Conservation (phyloP, 768 basidiomycete species). For the Cystofilobasidium bisporidii region DNA sequence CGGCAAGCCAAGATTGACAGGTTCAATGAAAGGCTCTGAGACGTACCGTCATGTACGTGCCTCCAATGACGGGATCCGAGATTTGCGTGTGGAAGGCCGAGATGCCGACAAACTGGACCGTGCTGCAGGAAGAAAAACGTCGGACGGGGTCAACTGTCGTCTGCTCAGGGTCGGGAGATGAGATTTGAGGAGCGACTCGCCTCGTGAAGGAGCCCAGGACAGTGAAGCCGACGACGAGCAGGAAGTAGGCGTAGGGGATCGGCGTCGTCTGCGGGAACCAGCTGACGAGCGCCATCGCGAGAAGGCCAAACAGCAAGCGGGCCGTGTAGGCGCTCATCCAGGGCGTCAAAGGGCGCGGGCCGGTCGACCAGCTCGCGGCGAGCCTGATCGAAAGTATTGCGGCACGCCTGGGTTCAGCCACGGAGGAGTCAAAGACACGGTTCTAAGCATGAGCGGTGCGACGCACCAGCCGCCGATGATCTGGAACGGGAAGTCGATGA, state of each 20-base stretch:
- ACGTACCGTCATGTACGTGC: constrained; percentile 96
- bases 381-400: constrained; percentile 43
- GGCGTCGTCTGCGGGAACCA: constrained; percentile 56
- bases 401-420: constrained; percentile 69
- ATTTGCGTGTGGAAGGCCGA: constrained; percentile 97
- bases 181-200: constrained; percentile 45
- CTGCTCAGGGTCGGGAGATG: background rate
- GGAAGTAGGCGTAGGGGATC: constrained; percentile 55
- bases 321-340: constrained; percentile 92
- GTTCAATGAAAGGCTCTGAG: background rate
- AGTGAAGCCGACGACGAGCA: constrained; percentile 68
- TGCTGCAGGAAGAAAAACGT: constrained; percentile 47
- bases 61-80: constrained; percentile 91
- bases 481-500: constrained; percentile 97
- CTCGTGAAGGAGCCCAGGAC: constrained; percentile 73
- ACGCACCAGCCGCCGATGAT: constrained; percentile 72
- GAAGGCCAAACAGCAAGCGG: constrained; percentile 59
- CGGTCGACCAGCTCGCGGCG: constrained; percentile 24
- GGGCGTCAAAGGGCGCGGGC: constrained; percentile 39
- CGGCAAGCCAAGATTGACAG: background rate
- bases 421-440: too few species aligned
- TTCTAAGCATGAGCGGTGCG: too few species aligned
- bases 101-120: constrained; percentile 97
- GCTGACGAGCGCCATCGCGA: constrained; percentile 67
- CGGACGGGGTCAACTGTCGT: too few species aligned